Evolutionary conservation across 495 filamentous ascomycete genomes (phyloP).

Genomic region (Hypoxylon crocopeplum): DNA sequence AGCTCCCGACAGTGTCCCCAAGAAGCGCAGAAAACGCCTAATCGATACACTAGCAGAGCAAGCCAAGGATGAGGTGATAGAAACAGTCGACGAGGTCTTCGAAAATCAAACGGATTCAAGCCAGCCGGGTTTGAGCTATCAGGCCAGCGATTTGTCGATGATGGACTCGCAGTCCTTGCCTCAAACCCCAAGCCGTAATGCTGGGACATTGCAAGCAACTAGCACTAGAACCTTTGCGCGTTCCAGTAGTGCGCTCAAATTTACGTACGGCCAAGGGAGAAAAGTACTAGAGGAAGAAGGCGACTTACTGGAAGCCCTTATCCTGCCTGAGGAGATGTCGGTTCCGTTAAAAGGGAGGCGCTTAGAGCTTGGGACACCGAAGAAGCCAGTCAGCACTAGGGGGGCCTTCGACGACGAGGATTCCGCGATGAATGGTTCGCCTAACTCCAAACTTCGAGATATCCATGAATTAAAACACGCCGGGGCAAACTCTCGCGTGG

Average conservation of each 20-base stretch:
- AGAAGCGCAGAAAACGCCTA: slow-evolving; percentile 53
- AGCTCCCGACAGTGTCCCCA: slow-evolving; percentile 18
- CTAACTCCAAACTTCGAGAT: slow-evolving; percentile 56
- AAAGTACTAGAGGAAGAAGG: slow-evolving; percentile 54
- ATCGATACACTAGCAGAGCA: slow-evolving; percentile 64
- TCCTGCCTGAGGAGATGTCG: slow-evolving; percentile 30
- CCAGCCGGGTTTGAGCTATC: slow-evolving; percentile 18
- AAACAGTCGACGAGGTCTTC: slow-evolving; percentile 10
- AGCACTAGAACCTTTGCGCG: slow-evolving; percentile 35
- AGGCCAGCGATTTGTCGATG: slow-evolving; percentile 27
- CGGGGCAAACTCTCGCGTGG: slow-evolving; percentile 82
- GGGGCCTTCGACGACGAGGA: slow-evolving; percentile 57
- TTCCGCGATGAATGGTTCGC: slow-evolving; percentile 66
- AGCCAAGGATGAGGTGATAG: slow-evolving; percentile 24
- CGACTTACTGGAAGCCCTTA: slow-evolving; percentile 38
- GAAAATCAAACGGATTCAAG: slow-evolving; percentile 18
- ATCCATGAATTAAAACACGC: slow-evolving; percentile 90
- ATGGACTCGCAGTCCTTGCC: slow-evolving; percentile 26
- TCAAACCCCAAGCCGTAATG: slow-evolving; percentile 31
- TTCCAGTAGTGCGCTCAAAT: slow-evolving; percentile 45
- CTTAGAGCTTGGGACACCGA: slow-evolving; percentile 48
- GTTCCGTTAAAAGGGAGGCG: slow-evolving; percentile 43
- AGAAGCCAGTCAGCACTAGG: slow-evolving; percentile 36
- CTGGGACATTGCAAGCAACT: slow-evolving; percentile 17
- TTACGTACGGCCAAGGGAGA: slow-evolving; percentile 58